Evolutionary conservation across 768 basidiomycete genomes (phyloP).

Genomic region (Termitomyces heimii): DNA sequence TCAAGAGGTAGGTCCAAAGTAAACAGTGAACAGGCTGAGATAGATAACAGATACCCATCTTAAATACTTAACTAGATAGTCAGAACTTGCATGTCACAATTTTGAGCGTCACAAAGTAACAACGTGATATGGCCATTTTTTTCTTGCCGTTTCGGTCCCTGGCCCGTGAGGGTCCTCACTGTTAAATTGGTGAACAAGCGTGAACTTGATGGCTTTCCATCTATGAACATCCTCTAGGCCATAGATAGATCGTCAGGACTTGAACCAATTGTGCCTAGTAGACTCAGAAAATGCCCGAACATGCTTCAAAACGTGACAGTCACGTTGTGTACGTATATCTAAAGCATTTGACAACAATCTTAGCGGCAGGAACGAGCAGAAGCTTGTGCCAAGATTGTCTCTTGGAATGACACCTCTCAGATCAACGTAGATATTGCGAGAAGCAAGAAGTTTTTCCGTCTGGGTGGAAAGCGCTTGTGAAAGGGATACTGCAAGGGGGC

Average conservation of each 20-base stretch:
- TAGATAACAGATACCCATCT: not conserved
- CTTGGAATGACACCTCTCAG: not conserved
- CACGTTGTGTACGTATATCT: not conserved
- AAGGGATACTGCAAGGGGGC: conserved; percentile 5
- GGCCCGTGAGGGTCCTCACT: too few species aligned
- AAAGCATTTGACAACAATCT: not conserved
- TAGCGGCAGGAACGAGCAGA: not conserved
- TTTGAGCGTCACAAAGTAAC: not conserved
- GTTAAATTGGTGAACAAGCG: not conserved
- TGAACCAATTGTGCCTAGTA: not conserved
- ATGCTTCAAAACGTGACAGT: not conserved
- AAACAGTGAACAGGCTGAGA: not conserved
- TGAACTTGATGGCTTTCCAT: not conserved
- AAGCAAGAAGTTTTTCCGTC: not conserved
- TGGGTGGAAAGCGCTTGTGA: conserved; percentile 2
- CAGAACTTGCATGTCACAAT: not conserved
- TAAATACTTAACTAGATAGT: not conserved
- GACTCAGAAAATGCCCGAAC: not conserved
- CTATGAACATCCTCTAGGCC: not conserved
- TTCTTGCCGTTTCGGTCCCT: not conserved
- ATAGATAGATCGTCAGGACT: not conserved
- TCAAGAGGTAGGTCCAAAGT: too few species aligned
- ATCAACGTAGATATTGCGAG: not conserved
- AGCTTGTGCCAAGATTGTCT: not conserved
- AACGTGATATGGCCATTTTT: not conserved